Base-by-base conservation (phyloP, 106 monocot genomes). In the Ottelia alismoides region DNA sequence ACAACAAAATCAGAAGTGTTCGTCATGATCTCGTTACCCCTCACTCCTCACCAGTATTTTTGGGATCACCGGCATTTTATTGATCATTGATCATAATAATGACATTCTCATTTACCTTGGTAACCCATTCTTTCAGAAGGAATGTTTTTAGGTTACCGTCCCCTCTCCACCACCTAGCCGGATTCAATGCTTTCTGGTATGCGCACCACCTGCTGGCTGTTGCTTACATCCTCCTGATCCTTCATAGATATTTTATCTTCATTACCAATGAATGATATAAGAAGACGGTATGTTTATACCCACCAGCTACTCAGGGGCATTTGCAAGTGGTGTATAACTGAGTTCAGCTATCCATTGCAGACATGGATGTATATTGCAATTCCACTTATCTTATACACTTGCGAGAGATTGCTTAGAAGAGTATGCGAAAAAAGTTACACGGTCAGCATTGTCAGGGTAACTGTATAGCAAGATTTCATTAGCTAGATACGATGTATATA, bases 131-230 rank as follows among this genome's bases (percentile, higher is more conserved):
- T 55, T 98, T 98, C 53, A 65, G 89, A 32, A 81, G 85, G 53
- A 98, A 77, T 57, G 79, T 89, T 16, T 67, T 85, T 11, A 89
- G 85, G 65, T 49, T 98, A 60, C 89, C 85, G 20, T 82, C 96
- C 14, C 79, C 82, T 1, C 57, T 98, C 19, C 84, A 85, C 52
- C 59, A 76, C 49, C 67, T 98, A 17, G 96, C 96, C 31, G 88
- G 88, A 12, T 98, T 96, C 70, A 98, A 85, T 57, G 81, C 96
- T 47, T 98, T 98, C 63, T 98, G 96, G 96, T 98, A 98, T 50
- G 85, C 89, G 0, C 96, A 85, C 57, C 96, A 98, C 69, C 68
- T 98, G 47, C 63, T 98, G 20, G 75, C 53, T 30, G 50, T 98
- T 11, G 79, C 65, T 18, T 98, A 89, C 66, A 63, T 44, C 20